These are phyloP conservation scores for Cystobasidium tubakii DNA, from an alignment of 768 basidiomycete species.

Conservation along the genomic window DNA sequence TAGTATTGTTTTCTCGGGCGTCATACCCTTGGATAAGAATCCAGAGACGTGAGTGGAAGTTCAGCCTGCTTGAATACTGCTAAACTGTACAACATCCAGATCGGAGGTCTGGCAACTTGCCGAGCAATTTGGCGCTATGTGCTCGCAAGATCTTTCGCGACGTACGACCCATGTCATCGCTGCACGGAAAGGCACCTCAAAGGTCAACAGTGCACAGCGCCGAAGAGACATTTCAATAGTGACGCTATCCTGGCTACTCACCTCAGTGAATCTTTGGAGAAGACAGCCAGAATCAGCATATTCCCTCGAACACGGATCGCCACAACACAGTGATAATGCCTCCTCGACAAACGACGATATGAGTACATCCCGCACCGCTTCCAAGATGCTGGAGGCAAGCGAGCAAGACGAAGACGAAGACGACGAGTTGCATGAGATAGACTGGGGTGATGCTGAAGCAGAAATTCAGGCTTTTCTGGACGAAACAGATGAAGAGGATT, in stretches of 20 bases:
- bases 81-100: constrained; percentile 38
- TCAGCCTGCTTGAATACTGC: too few species aligned
- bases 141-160: constrained; percentile 62
- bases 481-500: constrained; percentile 41
- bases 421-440: constrained; percentile 53
- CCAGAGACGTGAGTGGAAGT: constrained; percentile 62
- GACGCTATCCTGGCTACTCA: constrained; percentile 80
- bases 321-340: constrained; percentile 10
- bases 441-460: constrained; percentile 77
- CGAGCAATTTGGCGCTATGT: constrained; percentile 77
- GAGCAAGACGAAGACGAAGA: constrained; percentile 47
- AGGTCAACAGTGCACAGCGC: constrained; percentile 75
- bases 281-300: constrained; percentile 73
- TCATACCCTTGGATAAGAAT: constrained; percentile 79
- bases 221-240: constrained; percentile 76
- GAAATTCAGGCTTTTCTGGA: constrained; percentile 78
- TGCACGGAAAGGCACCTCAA: constrained; percentile 84
- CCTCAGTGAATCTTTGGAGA: constrained; percentile 81
- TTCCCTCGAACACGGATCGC: constrained; percentile 50
- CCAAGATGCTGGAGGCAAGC: too few species aligned
- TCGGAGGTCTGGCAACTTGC: constrained; percentile 77
- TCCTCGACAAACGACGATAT: constrained; percentile 55
- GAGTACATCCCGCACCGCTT: too few species aligned
- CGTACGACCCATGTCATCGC: constrained; percentile 85
- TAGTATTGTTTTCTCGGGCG: constrained; percentile 83